Evolutionary conservation across 768 basidiomycete species (phyloP).

Genomic region (Lentinula edodes): DNA sequence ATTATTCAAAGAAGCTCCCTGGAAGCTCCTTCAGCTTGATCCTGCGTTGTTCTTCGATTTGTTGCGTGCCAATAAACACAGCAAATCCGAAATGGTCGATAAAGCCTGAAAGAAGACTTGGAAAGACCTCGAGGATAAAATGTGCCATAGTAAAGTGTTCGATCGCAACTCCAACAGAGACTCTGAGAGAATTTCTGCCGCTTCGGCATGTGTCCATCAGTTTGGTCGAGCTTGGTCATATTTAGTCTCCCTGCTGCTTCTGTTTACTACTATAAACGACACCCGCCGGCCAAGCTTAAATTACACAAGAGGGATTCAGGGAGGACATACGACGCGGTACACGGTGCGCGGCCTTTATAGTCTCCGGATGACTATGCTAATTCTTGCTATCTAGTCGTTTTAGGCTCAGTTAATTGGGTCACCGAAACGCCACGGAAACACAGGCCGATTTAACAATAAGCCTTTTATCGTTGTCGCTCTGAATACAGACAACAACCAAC

Average conservation of each 20-base stretch:
- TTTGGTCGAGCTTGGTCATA: not conserved
- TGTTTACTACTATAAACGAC: not conserved
- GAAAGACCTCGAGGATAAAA: no score
- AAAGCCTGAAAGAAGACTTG: no score
- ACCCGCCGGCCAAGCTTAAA: not conserved
- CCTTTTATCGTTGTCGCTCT: not conserved
- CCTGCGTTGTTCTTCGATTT: no score
- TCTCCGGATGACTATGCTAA: not conserved
- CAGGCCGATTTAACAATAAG: slow-evolving; percentile 1
- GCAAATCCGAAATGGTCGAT: no score
- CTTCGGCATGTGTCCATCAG: not conserved
- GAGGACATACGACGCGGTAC: not conserved
- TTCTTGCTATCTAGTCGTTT: not conserved
- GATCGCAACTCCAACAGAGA: no score
- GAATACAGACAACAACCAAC: not conserved
- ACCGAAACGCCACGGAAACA: not conserved
- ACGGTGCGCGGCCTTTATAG: not conserved
- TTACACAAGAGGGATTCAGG: not conserved
- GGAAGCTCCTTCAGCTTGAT: no score
- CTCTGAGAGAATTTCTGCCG: no score
- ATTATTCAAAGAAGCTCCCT: no score
- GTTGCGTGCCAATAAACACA: no score
- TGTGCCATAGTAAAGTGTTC: no score
- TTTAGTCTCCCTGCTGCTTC: not conserved
- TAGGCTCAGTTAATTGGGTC: not conserved